phyloP scores from a whole-genome alignment of 2,329 filamentous ascomycete genomes.

The Colletotrichum paranaense region DNA sequence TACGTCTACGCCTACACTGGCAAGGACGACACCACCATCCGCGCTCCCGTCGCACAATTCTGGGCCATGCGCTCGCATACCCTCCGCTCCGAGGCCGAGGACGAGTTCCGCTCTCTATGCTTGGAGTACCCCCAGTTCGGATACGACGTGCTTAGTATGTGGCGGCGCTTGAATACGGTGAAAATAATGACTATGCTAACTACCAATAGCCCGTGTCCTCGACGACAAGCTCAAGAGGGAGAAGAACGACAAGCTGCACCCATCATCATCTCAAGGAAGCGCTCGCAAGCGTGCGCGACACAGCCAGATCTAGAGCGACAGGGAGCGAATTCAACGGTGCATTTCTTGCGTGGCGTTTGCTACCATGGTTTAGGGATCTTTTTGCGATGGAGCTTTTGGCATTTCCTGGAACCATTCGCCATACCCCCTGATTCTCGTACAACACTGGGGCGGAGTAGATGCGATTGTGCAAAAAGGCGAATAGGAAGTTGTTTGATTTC shows the following conservation, averaged over 20 bases:
- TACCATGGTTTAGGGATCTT: background rate
- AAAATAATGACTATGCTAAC: conserved; percentile 31
- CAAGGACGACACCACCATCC: conserved; percentile 76
- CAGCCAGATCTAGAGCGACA: conserved; percentile 46
- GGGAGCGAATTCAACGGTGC: too few species aligned
- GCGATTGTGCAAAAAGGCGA: background rate
- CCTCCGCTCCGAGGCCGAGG: conserved; percentile 85
- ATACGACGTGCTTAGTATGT: conserved; percentile 86
- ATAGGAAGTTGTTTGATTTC: background rate
- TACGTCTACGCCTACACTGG: conserved; percentile 87
- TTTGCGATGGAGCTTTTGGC: background rate
- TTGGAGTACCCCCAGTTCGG: conserved; percentile 91
- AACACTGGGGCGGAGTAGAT: background rate
- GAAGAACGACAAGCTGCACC: conserved; percentile 69
- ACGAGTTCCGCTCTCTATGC: conserved; percentile 86
- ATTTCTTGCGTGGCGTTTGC: background rate
- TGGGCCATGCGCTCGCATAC: conserved; percentile 87
- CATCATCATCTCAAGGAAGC: conserved; percentile 53
- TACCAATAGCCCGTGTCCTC: conserved; percentile 65
- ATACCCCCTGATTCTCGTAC: background rate
- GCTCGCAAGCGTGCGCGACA: conserved; percentile 68
- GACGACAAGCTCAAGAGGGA: conserved; percentile 76
- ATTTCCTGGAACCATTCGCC: background rate
- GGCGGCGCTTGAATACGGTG: conserved; percentile 31
- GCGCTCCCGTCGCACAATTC: conserved; percentile 88